phyloP scores from a whole-genome alignment of 306 rosid species.

The Inga leiocalycina region DNA sequence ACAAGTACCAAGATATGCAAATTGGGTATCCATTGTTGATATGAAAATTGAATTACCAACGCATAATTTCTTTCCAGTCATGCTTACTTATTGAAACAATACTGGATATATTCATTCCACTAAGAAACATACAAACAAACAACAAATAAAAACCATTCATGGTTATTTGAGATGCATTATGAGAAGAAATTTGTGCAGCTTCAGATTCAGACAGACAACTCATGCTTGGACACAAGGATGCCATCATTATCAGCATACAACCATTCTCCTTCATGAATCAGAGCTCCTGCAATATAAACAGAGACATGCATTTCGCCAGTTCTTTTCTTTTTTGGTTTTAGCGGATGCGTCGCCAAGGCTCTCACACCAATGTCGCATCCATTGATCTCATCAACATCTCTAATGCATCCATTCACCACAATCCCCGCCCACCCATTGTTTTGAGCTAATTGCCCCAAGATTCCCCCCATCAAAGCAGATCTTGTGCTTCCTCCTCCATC shows the following conservation, averaged over 20 bases:
- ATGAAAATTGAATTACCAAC: not conserved
- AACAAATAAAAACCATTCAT: too few relatives aligned
- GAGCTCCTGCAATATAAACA: constrained; percentile 60
- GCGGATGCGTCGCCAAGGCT: constrained; percentile 75
- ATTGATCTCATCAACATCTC: constrained; percentile 87
- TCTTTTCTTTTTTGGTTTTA: constrained; percentile 60
- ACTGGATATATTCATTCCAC: too few relatives aligned
- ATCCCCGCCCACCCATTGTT: constrained; percentile 76
- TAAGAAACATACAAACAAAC: too few relatives aligned
- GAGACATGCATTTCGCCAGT: constrained; percentile 55
- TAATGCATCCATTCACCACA: constrained; percentile 81
- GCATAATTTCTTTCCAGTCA: not conserved
- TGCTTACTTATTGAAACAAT: not conserved
- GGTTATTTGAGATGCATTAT: not conserved
- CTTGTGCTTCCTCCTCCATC: constrained; percentile 58
- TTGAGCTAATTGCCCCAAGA: constrained; percentile 43
- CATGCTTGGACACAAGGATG: constrained; percentile 46
- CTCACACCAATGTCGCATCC: constrained; percentile 72
- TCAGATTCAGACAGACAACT: constrained; percentile 37
- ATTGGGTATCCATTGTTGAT: not conserved
- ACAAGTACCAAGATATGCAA: not conserved
- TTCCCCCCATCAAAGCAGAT: constrained; percentile 52
- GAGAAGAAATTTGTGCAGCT: not conserved
- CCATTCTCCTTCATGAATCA: constrained; percentile 82
- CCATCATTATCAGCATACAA: constrained; percentile 77